phyloP scores from a whole-genome alignment of 768 basidiomycete species.

The Collybia nuda region DNA sequence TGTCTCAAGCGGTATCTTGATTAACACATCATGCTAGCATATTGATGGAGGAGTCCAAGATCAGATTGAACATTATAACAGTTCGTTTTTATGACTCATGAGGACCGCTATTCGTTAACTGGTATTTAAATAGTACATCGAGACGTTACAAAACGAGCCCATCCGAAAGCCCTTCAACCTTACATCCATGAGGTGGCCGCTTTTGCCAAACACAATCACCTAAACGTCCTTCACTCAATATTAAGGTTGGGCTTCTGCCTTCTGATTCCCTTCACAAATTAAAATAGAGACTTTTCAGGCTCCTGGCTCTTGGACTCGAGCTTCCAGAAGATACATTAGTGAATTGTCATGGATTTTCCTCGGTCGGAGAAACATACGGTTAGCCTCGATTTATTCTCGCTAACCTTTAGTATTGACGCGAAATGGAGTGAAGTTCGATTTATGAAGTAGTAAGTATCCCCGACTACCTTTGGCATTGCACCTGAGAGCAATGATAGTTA shows the following conservation, averaged over 20 bases:
- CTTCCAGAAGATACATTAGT: constrained; percentile 44
- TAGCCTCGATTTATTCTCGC: neutral
- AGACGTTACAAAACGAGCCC: constrained; percentile 27
- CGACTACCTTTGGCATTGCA: neutral
- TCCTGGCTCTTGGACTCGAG: constrained; percentile 44
- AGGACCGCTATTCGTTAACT: neutral
- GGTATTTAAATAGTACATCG: constrained; percentile 27
- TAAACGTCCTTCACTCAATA: constrained; percentile 33
- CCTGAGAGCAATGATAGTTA: constrained; percentile 23
- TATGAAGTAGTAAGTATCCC: constrained; percentile 44
- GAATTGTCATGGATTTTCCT: constrained; percentile 34
- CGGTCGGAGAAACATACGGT: constrained; percentile 37
- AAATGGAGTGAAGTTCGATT: constrained; percentile 31
- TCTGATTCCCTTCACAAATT: neutral
- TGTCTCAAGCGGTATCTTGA: neutral
- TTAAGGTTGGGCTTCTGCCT: constrained; percentile 24
- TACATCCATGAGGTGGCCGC: constrained; percentile 32
- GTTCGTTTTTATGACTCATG: constrained; percentile 28
- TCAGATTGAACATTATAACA: constrained; percentile 65
- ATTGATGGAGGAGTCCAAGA: constrained; percentile 61
- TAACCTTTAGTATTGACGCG: neutral
- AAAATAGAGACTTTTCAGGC: neutral
- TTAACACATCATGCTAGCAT: constrained; percentile 32
- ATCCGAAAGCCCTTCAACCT: constrained; percentile 34
- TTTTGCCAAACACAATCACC: constrained; percentile 35